A percentile compares a stretch with the other conserved stretches of the same genome.
phyloP scores from a whole-genome alignment of 129 eudicot species.

The Apium graveolens region DNA sequence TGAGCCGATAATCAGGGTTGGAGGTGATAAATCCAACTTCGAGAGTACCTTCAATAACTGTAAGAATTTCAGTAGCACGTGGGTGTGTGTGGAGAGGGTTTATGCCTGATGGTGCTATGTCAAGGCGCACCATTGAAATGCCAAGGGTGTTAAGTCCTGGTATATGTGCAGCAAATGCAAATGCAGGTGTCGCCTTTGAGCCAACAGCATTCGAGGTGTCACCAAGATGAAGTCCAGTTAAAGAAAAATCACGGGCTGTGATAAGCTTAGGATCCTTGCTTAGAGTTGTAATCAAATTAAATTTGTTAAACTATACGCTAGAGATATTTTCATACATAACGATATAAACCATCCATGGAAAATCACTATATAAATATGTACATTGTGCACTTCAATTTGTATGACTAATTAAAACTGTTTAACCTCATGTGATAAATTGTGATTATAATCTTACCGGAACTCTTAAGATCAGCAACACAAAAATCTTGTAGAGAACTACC shows the following conservation, averaged over 20 bases:
- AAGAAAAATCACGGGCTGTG: conserved; percentile 7
- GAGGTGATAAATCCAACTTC: conserved; percentile 6
- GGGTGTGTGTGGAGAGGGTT: conserved; percentile 11
- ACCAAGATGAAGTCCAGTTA: conserved; percentile 1
- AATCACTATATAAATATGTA: not conserved
- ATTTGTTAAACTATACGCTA: no score
- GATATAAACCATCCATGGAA: not conserved
- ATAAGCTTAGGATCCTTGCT: conserved; percentile 5
- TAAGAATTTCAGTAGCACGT: conserved; percentile 4
- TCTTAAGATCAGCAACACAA: conserved; percentile 9
- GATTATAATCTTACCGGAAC: not conserved
- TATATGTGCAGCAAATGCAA: conserved; percentile 3
- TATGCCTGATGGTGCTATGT: conserved; percentile 10
- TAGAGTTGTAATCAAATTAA: not conserved
- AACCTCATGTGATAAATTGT: not conserved
- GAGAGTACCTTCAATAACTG: not conserved
- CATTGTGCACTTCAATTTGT: not conserved
- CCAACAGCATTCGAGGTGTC: conserved; percentile 7
- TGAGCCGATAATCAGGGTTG: not conserved
- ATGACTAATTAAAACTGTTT: no score
- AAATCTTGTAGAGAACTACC: conserved; percentile 7
- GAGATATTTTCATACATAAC: not conserved
- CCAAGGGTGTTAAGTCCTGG: conserved; percentile 13
- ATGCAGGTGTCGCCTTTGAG: conserved; percentile 1
- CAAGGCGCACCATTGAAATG: conserved; percentile 8